Conservation (phyloP, 148 eudicot species). For the Drosera capensis region DNA sequence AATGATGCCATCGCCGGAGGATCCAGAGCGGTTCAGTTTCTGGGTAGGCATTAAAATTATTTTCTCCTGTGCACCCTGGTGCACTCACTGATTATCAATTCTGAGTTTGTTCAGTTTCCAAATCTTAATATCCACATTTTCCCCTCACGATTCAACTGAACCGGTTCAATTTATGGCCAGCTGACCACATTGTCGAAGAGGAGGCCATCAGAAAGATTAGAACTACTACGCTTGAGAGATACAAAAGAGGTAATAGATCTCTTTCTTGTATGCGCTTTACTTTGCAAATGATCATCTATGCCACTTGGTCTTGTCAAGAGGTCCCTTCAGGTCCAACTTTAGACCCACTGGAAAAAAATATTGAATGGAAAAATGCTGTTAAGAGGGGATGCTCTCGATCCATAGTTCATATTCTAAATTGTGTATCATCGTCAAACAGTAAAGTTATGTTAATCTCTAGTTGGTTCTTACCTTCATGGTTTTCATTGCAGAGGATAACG, state of each 20-base stretch:
- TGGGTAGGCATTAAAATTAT: constrained; percentile 46
- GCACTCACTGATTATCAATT: no score
- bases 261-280: background rate
- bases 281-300: background rate
- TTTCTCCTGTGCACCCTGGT: background rate
- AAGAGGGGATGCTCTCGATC: background rate
- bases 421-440: background rate
- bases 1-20: constrained; percentile 59
- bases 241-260: constrained; percentile 54
- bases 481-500: constrained; percentile 35
- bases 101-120: no score
- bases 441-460: background rate
- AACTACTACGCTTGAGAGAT: constrained; percentile 66
- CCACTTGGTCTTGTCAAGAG: background rate
- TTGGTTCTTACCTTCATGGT: background rate
- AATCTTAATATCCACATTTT: no score
- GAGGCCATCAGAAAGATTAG: constrained; percentile 67
- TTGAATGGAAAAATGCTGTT: background rate
- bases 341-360: no score
- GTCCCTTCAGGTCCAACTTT: no score
- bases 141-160: no score
- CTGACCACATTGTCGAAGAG: constrained; percentile 59
- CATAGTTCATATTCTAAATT: no score
- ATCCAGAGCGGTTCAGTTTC: constrained; percentile 93
- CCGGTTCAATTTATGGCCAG: constrained; percentile 20